Evolutionary conservation across 2,329 filamentous ascomycete species (phyloP), one percentile per base, ranked within the genome.

Genomic region (Sarocladium strictum): DNA sequence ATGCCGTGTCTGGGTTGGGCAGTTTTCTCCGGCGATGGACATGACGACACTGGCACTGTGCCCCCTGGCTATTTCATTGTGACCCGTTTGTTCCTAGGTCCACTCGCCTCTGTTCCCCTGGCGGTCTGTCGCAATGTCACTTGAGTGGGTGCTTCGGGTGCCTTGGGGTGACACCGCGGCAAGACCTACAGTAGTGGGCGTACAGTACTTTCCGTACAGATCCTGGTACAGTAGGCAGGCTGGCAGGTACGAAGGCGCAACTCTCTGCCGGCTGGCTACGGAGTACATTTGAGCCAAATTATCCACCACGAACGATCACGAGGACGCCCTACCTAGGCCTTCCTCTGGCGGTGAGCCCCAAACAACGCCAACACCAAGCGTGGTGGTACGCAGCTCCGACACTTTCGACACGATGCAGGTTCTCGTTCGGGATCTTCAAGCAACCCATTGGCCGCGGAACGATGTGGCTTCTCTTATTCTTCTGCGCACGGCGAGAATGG

Each of bases 31-130:
- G 47, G 47, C 47, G n/a, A 35, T 51, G 3, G 47, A 23, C 27
- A 51, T 51, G 47, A 51, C 47, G 47, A 51, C 47, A 51, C 47
- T 7, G 10, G 23, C 15, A 51, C 35, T 51, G 29, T 14, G 6
- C 4, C 47, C 47, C 27, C 47, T 51, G 47, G 17, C 37, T n/a
- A n/a, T n/a, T n/a, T 15, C n/a, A 29, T 17, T 33, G 29, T 33
- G 47, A 24, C 27, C 47, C n/a, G n/a, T 33, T 19, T 19, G 17
- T 19, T 38, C 17, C 7, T 19, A 23, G 40, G 6, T 43, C 40
- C 40, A 47, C 43, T 29, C 14, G 43, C 43, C 24, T 47, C 10
- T 27, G 23, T 29, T 11, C 24, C 43, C 4, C 43, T 47, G 40
- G 40, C n/a, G n/a, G n/a, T n/a, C n/a, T n/a, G 37, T 40, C 37